Percentiles rank a stretch among this genome's conserved stretches.
These are phyloP conservation scores for Taxillus chinensis DNA, from an alignment of 164 flowering plant genomes.

Conservation along the genomic window DNA sequence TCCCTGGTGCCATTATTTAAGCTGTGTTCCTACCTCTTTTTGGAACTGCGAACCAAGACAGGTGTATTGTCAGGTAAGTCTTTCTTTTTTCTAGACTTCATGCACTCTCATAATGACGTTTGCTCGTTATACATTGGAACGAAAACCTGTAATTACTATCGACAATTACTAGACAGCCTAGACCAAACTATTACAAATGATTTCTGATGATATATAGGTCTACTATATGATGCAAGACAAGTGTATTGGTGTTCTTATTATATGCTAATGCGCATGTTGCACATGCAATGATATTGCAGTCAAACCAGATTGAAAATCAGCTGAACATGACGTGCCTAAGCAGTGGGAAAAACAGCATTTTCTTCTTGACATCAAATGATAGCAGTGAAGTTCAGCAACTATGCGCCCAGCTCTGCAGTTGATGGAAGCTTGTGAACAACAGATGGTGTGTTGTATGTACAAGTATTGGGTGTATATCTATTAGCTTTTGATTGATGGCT, in stretches of 20 bases:
- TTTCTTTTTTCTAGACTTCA: background rate
- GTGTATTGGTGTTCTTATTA: background rate
- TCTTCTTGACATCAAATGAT: constrained; percentile 5
- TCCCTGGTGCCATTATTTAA: constrained; percentile 54
- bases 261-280: background rate
- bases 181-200: too few relatives aligned
- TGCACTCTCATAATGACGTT: background rate
- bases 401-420: constrained; percentile 36
- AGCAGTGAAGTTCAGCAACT: constrained; percentile 16
- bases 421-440: background rate
- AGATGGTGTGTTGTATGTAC: too few relatives aligned
- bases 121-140: too few relatives aligned
- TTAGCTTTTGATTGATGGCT: too few relatives aligned
- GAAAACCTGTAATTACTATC: too few relatives aligned
- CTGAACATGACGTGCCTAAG: constrained; percentile 32
- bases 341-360: constrained; percentile 21
- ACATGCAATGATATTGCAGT: constrained; percentile 22
- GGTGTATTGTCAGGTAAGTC: constrained; percentile 30
- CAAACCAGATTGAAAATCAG: constrained; percentile 20
- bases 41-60: constrained; percentile 36
- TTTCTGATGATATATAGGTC: too few relatives aligned
- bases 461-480: too few relatives aligned
- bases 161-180: too few relatives aligned
- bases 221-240: too few relatives aligned
- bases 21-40: constrained; percentile 40